Evolutionary conservation across 805 yeast species (phyloP).

Genomic region (Barnettozyma salicaria): DNA sequence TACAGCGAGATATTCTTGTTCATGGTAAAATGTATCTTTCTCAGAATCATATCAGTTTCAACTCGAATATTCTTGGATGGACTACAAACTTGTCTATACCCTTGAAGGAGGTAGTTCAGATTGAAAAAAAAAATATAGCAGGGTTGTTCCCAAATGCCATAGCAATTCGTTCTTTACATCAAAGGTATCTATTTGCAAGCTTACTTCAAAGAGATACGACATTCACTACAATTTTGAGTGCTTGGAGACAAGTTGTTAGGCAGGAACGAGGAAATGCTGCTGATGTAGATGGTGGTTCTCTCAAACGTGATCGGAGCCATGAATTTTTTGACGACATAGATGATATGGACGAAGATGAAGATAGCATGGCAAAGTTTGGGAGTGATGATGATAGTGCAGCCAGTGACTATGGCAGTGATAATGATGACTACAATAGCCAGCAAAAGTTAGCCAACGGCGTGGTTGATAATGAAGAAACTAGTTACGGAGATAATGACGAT

Average conservation of each 20-base stretch:
- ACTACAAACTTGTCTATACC: constrained; percentile 75
- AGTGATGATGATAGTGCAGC: constrained; percentile 23
- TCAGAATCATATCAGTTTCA: constrained; percentile 73
- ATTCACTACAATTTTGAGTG: constrained; percentile 45
- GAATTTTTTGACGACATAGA: constrained; percentile 7
- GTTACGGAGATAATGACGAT: constrained; percentile 9
- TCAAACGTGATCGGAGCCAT: constrained; percentile 4
- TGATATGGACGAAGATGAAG: constrained; percentile 21
- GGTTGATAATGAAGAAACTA: constrained; percentile 8
- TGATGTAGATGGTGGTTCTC: constrained; percentile 12
- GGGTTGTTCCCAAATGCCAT: constrained; percentile 91
- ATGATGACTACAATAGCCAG: too few species aligned
- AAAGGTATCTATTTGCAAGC: constrained; percentile 78
- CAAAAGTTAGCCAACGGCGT: too few species aligned
- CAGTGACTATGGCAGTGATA: constrained; percentile 3
- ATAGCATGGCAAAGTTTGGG: constrained; percentile 17
- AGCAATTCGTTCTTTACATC: constrained; percentile 29
- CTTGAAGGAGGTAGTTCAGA: constrained; percentile 60
- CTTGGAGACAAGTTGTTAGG: constrained; percentile 49
- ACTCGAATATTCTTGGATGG: constrained; percentile 87
- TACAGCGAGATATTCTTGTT: constrained; percentile 76
- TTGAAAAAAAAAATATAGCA: constrained; percentile 80
- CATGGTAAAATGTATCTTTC: constrained; percentile 86
- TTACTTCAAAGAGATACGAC: constrained; percentile 68
- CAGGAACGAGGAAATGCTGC: constrained; percentile 14